phyloP scores from a whole-genome alignment of 495 filamentous ascomycete species.

The Penicillium ucsense region DNA sequence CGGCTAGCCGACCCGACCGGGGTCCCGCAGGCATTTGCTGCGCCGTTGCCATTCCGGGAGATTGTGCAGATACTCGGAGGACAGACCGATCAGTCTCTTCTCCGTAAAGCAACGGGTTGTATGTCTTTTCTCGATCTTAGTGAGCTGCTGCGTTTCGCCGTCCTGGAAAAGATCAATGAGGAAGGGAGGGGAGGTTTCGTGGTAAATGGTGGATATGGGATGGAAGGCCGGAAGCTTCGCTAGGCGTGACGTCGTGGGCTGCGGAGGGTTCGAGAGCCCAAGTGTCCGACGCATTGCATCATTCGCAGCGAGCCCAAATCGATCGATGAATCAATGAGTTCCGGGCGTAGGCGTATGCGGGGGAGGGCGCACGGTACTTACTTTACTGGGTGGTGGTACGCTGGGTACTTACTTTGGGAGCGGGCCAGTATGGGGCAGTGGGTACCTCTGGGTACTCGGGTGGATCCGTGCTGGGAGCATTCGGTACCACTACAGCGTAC shows the following conservation, averaged over 20 bases:
- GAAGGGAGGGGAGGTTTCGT: background rate
- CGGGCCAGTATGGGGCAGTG: no score
- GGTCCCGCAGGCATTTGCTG: constrained; percentile 18
- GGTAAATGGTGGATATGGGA: constrained; percentile 8
- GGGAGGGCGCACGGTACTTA: background rate
- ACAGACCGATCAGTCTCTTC: constrained; percentile 4
- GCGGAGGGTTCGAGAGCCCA: constrained; percentile 7
- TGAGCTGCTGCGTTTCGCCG: no score
- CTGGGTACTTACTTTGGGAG: no score
- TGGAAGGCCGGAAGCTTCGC: constrained; percentile 25
- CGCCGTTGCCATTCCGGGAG: constrained; percentile 24
- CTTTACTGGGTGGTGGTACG: no score
- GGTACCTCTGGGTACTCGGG: no score
- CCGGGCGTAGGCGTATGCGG: background rate
- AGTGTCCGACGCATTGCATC: constrained; percentile 12
- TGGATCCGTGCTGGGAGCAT: no score
- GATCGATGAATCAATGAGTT: constrained; percentile 12
- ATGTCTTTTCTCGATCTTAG: no score
- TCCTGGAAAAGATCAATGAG: background rate
- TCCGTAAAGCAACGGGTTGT: no score
- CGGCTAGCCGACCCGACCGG: constrained; percentile 26
- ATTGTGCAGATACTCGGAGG: background rate
- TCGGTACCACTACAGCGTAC: no score
- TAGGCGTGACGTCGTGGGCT: constrained; percentile 17
- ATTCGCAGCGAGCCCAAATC: constrained; percentile 4